These are phyloP conservation scores for Golubevia pallescens DNA, from an alignment of 1,284 basidiomycete species.

Conservation along the genomic window DNA sequence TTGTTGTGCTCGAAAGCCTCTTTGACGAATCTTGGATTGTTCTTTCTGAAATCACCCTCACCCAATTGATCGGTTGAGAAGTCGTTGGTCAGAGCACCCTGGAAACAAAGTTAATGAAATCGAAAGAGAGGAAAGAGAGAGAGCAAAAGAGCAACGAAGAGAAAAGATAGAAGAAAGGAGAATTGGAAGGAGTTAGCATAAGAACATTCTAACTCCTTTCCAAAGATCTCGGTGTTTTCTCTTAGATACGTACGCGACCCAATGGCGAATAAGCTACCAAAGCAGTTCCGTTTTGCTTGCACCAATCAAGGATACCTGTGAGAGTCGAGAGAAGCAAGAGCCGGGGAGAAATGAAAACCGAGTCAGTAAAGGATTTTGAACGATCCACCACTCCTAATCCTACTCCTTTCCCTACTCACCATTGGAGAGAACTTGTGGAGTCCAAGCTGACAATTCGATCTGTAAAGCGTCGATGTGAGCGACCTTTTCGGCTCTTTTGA, in stretches of 20 bases:
- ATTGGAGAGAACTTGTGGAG: constrained; percentile 42
- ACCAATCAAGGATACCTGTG: constrained; percentile 35
- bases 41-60: constrained; percentile 29
- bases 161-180: too few relatives aligned
- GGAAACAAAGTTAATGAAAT: too few relatives aligned
- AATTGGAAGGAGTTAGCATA: too few relatives aligned
- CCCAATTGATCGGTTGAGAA: constrained; percentile 26
- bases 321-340: constrained; percentile 1
- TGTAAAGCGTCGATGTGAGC: constrained; percentile 47
- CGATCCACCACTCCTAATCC: too few relatives aligned
- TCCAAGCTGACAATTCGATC: constrained; percentile 53
- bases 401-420: constrained; percentile 13
- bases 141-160: too few relatives aligned
- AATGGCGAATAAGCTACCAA: constrained; percentile 32
- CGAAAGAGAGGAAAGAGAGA: constrained; percentile 32
- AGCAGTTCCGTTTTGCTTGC: constrained; percentile 20
- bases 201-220: too few relatives aligned
- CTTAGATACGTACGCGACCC: too few relatives aligned
- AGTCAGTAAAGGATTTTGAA: too few relatives aligned
- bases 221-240: too few relatives aligned
- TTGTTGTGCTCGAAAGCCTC: constrained; percentile 24
- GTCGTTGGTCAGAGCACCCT: too few relatives aligned
- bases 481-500: constrained; percentile 31
- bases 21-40: constrained; percentile 39
- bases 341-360: too few relatives aligned